Evolutionary conservation across 345 rosid genomes (phyloP).

Genomic region (Aquilaria malaccensis): DNA sequence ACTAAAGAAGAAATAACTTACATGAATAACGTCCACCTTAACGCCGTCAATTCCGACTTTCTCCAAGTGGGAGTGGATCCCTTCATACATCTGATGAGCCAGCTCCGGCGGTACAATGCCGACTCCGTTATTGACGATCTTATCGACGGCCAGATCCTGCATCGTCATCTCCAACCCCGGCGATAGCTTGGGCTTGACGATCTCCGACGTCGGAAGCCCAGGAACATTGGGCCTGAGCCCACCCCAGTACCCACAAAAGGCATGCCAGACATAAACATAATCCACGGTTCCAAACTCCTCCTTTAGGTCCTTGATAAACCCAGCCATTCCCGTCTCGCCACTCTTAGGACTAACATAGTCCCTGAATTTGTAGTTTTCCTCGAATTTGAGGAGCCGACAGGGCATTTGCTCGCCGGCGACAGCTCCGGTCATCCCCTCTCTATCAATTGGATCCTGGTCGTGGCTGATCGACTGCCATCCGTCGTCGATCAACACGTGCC

Average conservation of each 20-base stretch:
- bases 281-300: conserved; percentile 69
- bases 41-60: conserved; percentile 86
- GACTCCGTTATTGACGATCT: conserved; percentile 60
- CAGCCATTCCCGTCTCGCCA: conserved; percentile 53
- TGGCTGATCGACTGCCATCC: conserved; percentile 95
- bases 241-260: conserved; percentile 97
- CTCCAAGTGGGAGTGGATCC: conserved; percentile 71
- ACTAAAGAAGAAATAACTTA: conserved; percentile 25
- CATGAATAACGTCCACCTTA: conserved; percentile 96
- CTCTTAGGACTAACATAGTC: conserved; percentile 48
- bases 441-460: conserved; percentile 59
- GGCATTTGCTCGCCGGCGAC: conserved; percentile 98
- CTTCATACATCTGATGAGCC: conserved; percentile 69
- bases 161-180: conserved; percentile 71
- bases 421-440: conserved; percentile 65
- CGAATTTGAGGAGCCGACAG: conserved; percentile 67
- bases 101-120: conserved; percentile 71
- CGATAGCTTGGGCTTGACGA: conserved; percentile 48
- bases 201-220: conserved; percentile 39
- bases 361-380: conserved; percentile 83
- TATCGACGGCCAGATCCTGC: conserved; percentile 95
- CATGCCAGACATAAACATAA: conserved; percentile 92
- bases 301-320: conserved; percentile 69
- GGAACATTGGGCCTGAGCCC: conserved; percentile 74
- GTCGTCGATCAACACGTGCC: conserved; percentile 84